These are phyloP conservation scores for Niveomyces coronatus DNA, from an alignment of 2,329 filamentous ascomycete species.

Conservation along the genomic window DNA sequence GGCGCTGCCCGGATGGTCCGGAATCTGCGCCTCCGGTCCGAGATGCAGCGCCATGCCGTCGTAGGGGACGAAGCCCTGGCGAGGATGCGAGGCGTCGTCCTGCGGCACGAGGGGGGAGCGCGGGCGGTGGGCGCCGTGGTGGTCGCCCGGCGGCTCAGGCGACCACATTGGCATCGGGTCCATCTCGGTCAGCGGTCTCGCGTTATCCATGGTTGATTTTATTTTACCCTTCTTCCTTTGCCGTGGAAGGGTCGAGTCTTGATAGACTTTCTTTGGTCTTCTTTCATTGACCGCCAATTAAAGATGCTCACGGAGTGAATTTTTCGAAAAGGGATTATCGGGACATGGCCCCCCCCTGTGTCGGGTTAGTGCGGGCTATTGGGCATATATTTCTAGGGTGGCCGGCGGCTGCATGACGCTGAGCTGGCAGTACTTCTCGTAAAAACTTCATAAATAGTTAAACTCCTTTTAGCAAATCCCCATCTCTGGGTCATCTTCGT, in stretches of 20 bases:
- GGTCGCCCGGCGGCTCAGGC: background rate
- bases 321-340: too few species aligned
- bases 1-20: slow-evolving; percentile 14
- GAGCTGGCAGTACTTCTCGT: background rate
- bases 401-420: slow-evolving; percentile 7
- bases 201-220: background rate
- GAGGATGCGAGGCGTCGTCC: background rate
- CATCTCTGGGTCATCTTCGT: too few species aligned
- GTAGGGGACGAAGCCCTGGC: too few species aligned
- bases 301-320: background rate
- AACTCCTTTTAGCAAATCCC: too few species aligned
- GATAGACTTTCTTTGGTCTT: background rate
- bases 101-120: background rate
- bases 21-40: slow-evolving; percentile 14
- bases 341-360: too few species aligned
- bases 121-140: slow-evolving; percentile 1
- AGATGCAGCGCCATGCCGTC: slow-evolving; percentile 14
- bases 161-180: slow-evolving; percentile 6
- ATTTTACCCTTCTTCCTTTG: background rate
- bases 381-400: background rate
- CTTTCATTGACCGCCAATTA: background rate
- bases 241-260: too few species aligned
- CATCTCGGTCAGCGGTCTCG: slow-evolving; percentile 1
- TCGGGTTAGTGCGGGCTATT: background rate
- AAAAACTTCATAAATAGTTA: too few species aligned